Percentiles rank a stretch among this genome's conserved stretches.
These are phyloP conservation scores for Penicillium fuscoglaucum DNA, from an alignment of 2,329 filamentous ascomycete species.

Conservation along the genomic window DNA sequence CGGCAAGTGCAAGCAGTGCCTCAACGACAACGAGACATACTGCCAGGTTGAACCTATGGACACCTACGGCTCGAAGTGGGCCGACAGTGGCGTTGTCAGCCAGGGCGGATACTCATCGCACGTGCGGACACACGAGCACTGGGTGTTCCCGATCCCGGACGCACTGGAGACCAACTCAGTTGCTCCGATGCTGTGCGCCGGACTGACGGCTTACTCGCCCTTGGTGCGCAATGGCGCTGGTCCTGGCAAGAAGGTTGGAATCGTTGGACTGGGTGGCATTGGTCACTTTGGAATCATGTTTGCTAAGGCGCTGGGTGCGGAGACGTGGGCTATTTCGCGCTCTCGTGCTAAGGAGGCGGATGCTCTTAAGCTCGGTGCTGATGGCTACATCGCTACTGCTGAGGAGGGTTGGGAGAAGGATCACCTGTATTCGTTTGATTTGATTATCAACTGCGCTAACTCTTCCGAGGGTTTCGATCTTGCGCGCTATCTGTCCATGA, in stretches of 20 bases:
- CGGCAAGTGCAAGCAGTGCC: slow-evolving; percentile 65
- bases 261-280: slow-evolving; percentile 59
- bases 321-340: slow-evolving; percentile 63
- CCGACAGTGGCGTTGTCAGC: slow-evolving; percentile 63
- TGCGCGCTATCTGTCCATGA: slow-evolving; percentile 68
- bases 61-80: slow-evolving; percentile 55
- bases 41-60: slow-evolving; percentile 56
- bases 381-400: slow-evolving; percentile 59
- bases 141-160: slow-evolving; percentile 69
- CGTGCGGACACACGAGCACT: slow-evolving; percentile 75
- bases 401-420: slow-evolving; percentile 60
- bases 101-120: slow-evolving; percentile 69
- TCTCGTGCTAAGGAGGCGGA: slow-evolving; percentile 61
- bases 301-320: slow-evolving; percentile 65
- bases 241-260: slow-evolving; percentile 56
- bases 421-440: slow-evolving; percentile 58
- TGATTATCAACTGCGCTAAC: slow-evolving; percentile 72
- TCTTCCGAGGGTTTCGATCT: slow-evolving; percentile 69
- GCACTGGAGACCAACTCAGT: slow-evolving; percentile 60
- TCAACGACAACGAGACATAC: slow-evolving; percentile 67
- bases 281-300: slow-evolving; percentile 72
- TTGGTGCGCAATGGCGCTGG: slow-evolving; percentile 73
- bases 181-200: slow-evolving; percentile 82
- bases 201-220: slow-evolving; percentile 76
- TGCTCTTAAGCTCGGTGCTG: slow-evolving; percentile 59